Percentiles rank a stretch among this genome's conserved stretches.
phyloP scores from a whole-genome alignment of 2,329 filamentous ascomycete species.

The Lachnellula arida region DNA sequence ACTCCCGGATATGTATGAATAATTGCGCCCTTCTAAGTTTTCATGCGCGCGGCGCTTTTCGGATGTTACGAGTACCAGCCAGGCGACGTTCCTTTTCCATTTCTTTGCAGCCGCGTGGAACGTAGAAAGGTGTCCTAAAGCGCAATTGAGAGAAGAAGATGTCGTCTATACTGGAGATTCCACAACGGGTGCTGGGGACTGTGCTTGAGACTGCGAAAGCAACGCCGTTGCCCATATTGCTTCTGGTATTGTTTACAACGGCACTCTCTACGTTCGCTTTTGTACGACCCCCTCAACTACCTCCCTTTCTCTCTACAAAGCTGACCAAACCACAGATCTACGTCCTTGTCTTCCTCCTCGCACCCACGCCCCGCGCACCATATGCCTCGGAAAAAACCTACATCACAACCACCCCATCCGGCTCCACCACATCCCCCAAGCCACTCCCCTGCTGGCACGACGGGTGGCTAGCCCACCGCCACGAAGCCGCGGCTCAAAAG shows the following conservation, averaged over 20 bases:
- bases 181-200: neutral
- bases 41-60: conserved; percentile 8
- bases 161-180: conserved; percentile 15
- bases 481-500: conserved; percentile 39
- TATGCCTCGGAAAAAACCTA: conserved; percentile 80
- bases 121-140: neutral
- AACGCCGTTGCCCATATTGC: conserved; percentile 15
- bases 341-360: conserved; percentile 65
- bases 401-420: conserved; percentile 65
- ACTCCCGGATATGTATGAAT: conserved; percentile 10
- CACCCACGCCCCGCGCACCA: conserved; percentile 72
- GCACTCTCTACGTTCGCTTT: conserved; percentile 14
- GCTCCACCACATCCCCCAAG: conserved; percentile 48
- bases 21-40: neutral
- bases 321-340: conserved; percentile 50
- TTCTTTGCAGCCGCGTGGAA: neutral
- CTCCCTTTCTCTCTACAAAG: neutral
- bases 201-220: conserved; percentile 9
- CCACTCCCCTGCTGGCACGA: conserved; percentile 85
- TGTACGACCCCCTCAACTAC: conserved; percentile 6
- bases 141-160: conserved; percentile 1
- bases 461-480: conserved; percentile 60
- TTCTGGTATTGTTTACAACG: conserved; percentile 8
- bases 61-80: conserved; percentile 4
- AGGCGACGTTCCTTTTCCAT: neutral